A percentile compares a stretch with the other conserved stretches of the same genome.
Evolutionary conservation across 441 rosid genomes (phyloP).

Genomic region (Raphanus hybrid): DNA sequence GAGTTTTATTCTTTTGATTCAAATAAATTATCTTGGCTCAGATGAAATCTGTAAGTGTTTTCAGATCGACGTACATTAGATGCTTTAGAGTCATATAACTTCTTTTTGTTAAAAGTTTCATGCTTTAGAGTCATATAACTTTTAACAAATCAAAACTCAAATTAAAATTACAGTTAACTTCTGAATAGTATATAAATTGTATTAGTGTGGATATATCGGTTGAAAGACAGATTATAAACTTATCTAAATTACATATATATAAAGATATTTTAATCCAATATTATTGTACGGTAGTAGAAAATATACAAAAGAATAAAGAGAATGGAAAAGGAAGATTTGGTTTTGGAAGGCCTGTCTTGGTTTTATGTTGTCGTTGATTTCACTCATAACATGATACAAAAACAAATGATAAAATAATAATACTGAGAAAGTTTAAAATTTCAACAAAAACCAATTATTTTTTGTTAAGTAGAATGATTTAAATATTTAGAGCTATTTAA

Average conservation of each 20-base stretch:
- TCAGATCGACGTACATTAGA: not conserved
- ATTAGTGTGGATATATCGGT: not conserved
- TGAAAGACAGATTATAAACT: not conserved
- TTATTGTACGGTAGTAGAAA: not conserved
- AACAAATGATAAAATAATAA: constrained; percentile 32
- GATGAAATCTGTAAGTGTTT: not conserved
- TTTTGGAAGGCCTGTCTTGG: constrained; percentile 21
- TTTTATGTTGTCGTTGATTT: constrained; percentile 45
- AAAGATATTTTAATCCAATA: not conserved
- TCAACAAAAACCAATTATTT: too few relatives aligned
- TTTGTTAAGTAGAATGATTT: constrained; percentile 2
- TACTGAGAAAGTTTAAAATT: constrained; percentile 20
- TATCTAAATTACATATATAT: not conserved
- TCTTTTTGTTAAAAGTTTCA: not conserved
- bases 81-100: not conserved
- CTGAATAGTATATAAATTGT: not conserved
- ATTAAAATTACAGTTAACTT: not conserved
- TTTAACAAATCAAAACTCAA: not conserved
- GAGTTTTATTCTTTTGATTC: not conserved
- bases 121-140: not conserved
- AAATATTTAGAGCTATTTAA: constrained; percentile 12
- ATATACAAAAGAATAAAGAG: not conserved
- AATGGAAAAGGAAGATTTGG: constrained; percentile 3
- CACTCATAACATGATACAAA: constrained; percentile 35
- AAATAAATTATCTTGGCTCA: not conserved